Conservation (phyloP, 129 eudicot genomes). For the Silybum marianum region DNA sequence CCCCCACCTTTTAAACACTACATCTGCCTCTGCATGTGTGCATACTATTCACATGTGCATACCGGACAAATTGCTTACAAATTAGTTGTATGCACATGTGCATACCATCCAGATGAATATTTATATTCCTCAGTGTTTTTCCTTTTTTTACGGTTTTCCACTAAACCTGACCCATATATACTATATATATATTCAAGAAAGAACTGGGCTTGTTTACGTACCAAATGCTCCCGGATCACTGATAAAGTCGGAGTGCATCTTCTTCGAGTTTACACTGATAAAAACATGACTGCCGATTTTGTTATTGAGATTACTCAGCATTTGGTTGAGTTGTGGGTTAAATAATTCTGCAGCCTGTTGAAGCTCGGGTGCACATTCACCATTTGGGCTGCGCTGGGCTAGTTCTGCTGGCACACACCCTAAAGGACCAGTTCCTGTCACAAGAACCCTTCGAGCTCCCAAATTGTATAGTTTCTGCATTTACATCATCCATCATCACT, state of each 20-base stretch:
- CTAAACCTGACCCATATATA: too few species aligned
- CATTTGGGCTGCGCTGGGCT: slow-evolving; percentile 65
- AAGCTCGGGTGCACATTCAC: slow-evolving; percentile 68
- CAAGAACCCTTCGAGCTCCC: slow-evolving; percentile 77
- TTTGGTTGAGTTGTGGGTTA: slow-evolving; percentile 65
- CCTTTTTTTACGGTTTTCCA: too few species aligned
- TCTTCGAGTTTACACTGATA: slow-evolving; percentile 30
- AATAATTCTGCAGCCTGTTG: slow-evolving; percentile 61
- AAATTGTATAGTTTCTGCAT: slow-evolving; percentile 66
- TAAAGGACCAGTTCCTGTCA: slow-evolving; percentile 86
- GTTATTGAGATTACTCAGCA: slow-evolving; percentile 56
- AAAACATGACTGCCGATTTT: slow-evolving; percentile 54
- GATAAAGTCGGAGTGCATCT: slow-evolving; percentile 42
- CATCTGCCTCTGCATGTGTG: too few species aligned
- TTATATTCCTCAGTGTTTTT: too few species aligned
- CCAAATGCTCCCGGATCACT: slow-evolving; percentile 39
- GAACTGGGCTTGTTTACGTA: neutral
- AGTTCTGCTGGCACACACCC: slow-evolving; percentile 92
- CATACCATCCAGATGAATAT: too few species aligned
- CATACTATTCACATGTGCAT: too few species aligned
- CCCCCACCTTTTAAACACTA: too few species aligned
- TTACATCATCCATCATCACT: neutral
- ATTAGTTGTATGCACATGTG: too few species aligned
- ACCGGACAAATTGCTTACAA: too few species aligned
- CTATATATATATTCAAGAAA: neutral